phyloP scores from a whole-genome alignment of 768 basidiomycete species.

The Inosperma sp. region DNA sequence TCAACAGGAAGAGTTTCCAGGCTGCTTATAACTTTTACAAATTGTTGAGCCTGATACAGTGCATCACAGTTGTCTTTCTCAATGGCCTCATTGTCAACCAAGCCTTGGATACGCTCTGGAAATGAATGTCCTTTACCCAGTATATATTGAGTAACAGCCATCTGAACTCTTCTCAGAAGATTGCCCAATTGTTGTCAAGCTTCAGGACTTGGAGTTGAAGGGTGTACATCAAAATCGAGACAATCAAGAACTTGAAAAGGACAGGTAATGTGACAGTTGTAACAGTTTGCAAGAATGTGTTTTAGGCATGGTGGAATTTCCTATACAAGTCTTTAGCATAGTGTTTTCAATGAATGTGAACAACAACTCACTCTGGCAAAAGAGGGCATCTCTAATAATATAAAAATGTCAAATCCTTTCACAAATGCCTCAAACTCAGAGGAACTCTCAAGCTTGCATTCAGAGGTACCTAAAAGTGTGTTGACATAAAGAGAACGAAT shows the following conservation, averaged over 20 bases:
- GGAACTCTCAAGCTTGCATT: background rate
- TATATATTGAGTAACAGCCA: background rate
- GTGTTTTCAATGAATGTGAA: too few species aligned
- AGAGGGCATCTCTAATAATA: background rate
- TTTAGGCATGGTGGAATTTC: background rate
- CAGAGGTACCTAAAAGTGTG: background rate
- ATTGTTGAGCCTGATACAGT: background rate
- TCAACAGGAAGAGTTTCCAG: background rate
- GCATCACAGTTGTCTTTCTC: background rate
- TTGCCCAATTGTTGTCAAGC: too few species aligned
- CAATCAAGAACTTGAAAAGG: background rate
- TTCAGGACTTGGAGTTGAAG: background rate
- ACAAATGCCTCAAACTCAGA: background rate
- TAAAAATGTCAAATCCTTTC: background rate
- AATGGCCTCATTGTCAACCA: background rate
- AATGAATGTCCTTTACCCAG: background rate
- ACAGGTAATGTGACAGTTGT: background rate
- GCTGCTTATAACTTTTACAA: background rate
- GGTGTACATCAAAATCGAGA: background rate
- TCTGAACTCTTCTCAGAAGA: background rate
- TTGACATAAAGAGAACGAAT: background rate
- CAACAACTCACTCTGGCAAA: background rate
- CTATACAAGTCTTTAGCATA: background rate
- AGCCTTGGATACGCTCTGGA: background rate
- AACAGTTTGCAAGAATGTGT: background rate